Evolutionary conservation across 2,329 filamentous ascomycete genomes (phyloP), one percentile per base, ranked within the genome.

Genomic region (Sclerotinia borealis): DNA sequence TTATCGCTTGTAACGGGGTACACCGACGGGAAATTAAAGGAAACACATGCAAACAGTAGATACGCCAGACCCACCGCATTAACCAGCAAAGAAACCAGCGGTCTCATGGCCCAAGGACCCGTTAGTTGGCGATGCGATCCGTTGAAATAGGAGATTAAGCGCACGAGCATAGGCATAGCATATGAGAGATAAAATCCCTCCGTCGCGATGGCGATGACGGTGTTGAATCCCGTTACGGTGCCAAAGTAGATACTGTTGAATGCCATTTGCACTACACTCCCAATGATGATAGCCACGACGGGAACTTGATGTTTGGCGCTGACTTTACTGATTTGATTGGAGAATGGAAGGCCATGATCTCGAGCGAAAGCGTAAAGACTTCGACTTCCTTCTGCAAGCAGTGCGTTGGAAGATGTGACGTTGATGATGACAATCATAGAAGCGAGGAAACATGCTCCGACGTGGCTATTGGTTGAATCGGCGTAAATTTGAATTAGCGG

Each of bases 171-270:
- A 0, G 82, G 81, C 74, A 83, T 80, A 13, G 82, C 80, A 68
- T 85, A 85, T 0, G 82, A 85, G 1, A 85, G 75, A 67, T 85
- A 85, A 67, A 85, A 85, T 0, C 83, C 83, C 65, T 83, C 78
- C 0, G 83, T 85, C 0, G 82, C 78, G 60, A 85, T 84, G 7
- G 81, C 77, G 54, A 85, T 80, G 22, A 85, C 80, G 0, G 82
- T 85, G 54, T 82, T 79, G 68, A 84, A 84, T 0, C 81, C 82
- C 0, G 81, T 83, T 1, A 77, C 76, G 0, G 80, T 82, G 1
- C 81, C 81, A 63, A 84, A 83, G 65, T 83, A 82, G 51, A 84
- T 83, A 15, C 79, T 79, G 66, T 82, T 79, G 55, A 85, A 77
- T 0, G 79, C 81, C 64, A 83, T 76, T 65, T 85, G 82, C 2